These are phyloP conservation scores for Pistacia integerrima DNA, from an alignment of 345 rosid species.

Conservation along the genomic window DNA sequence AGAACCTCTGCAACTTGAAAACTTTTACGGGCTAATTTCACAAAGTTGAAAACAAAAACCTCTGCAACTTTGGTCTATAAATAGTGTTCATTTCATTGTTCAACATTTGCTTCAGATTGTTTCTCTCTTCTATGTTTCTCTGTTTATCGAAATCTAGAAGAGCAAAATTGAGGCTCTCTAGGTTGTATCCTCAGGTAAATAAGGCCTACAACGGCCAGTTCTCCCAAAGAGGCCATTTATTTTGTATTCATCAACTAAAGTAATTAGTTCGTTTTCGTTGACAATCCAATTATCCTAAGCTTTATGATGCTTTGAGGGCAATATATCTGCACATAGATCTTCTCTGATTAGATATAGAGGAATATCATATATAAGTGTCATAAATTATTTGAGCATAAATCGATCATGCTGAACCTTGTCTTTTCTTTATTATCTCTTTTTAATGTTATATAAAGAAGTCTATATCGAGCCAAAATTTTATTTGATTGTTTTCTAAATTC, in stretches of 20 bases:
- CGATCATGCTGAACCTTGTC: not conserved
- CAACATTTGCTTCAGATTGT: not conserved
- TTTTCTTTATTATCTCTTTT: not conserved
- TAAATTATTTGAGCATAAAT: no score
- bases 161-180: not conserved
- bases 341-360: no score
- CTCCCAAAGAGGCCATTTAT: not conserved
- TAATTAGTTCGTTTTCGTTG: not conserved
- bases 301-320: not conserved
- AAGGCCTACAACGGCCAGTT: not conserved
- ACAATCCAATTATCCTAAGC: not conserved
- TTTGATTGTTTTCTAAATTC: not conserved
- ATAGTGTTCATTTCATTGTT: not conserved
- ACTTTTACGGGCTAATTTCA: not conserved
- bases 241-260: not conserved
- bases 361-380: no score
- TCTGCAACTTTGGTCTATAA: not conserved
- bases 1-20: not conserved
- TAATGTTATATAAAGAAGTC: not conserved
- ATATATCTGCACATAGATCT: not conserved
- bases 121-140: not conserved
- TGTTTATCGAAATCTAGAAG: not conserved
- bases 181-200: not conserved
- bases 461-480: not conserved
- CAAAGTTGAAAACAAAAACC: not conserved